Evolutionary conservation across 169 alveolate species (phyloP).

Genomic region (Babesia gibsoni): DNA sequence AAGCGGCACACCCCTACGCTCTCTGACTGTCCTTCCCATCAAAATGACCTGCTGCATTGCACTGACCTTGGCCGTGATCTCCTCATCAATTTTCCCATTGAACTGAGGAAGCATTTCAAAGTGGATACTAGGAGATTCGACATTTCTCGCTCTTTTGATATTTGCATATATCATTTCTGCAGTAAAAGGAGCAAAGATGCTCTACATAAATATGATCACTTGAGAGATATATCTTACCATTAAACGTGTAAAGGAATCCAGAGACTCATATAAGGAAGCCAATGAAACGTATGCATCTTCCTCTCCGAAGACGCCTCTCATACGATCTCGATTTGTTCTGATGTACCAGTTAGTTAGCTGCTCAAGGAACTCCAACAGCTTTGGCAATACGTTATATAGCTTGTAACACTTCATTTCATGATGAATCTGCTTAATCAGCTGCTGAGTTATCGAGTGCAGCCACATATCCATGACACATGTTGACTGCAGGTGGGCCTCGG

Average conservation of each 20-base stretch:
- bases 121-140: conserved; percentile 59
- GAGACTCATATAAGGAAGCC: conserved; percentile 86
- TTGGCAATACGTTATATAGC: conserved; percentile 93
- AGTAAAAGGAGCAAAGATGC: conserved; percentile 91
- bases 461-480: conserved; percentile 93
- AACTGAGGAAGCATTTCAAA: conserved; percentile 62
- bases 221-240: conserved; percentile 81
- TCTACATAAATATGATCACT: conserved; percentile 72
- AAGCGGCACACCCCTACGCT: conserved; percentile 82
- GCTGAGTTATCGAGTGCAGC: conserved; percentile 90
- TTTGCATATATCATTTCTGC: conserved; percentile 90
- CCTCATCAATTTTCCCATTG: conserved; percentile 35
- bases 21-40: conserved; percentile 90
- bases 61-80: conserved; percentile 33
- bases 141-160: conserved; percentile 66
- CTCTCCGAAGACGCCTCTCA: conserved; percentile 93
- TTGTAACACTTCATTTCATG: conserved; percentile 94
- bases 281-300: conserved; percentile 84
- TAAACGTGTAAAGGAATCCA: conserved; percentile 79
- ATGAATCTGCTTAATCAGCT: conserved; percentile 79
- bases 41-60: conserved; percentile 71
- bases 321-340: conserved; percentile 94
- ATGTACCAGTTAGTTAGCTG: conserved; percentile 96
- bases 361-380: conserved; percentile 90
- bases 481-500: conserved; percentile 54